Conservation (phyloP, 352 stramenopile species). For the Thalassiosira oceanica region DNA sequence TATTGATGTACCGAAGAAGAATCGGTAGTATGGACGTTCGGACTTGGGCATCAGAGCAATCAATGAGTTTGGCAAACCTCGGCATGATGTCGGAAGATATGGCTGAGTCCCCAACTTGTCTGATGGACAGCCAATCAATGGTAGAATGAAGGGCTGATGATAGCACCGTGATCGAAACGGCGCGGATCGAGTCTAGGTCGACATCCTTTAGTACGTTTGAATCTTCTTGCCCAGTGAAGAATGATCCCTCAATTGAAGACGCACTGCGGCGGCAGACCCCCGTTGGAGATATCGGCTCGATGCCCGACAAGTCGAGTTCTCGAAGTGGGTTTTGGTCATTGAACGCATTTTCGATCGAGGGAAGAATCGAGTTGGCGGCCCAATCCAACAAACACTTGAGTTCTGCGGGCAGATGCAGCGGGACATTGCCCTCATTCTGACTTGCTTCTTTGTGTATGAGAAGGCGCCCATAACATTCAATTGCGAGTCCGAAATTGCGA, state of each 20-base stretch:
- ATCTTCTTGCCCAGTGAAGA: constrained; percentile 8
- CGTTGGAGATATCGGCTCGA: constrained; percentile 23
- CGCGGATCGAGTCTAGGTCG: constrained; percentile 5
- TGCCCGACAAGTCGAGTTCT: constrained; percentile 67
- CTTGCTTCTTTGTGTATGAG: constrained; percentile 62
- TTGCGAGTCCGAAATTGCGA: constrained; percentile 49
- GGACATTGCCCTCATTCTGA: constrained; percentile 16
- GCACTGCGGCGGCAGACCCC: constrained; percentile 7
- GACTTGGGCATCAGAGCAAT: constrained; percentile 13
- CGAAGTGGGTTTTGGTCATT: constrained; percentile 37
- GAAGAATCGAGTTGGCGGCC: constrained; percentile 57
- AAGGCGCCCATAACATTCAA: constrained; percentile 66
- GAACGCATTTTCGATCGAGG: constrained; percentile 36
- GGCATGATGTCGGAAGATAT: constrained; percentile 11
- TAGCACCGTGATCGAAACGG: constrained; percentile 8
- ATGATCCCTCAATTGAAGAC: not conserved
- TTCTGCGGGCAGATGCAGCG: constrained; percentile 31
- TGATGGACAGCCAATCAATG: constrained; percentile 35
- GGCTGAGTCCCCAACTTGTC: not conserved
- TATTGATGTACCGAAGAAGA: too few species aligned
- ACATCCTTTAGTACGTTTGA: constrained; percentile 21
- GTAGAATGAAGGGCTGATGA: constrained; percentile 23
- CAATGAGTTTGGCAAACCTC: constrained; percentile 25
- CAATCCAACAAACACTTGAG: constrained; percentile 51
- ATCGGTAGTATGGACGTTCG: constrained; percentile 17